Percentiles rank a stretch among this genome's conserved stretches.
Evolutionary conservation across 371 early-diverging fungal genomes (phyloP).

Genomic region (Mucor velutinosus): DNA sequence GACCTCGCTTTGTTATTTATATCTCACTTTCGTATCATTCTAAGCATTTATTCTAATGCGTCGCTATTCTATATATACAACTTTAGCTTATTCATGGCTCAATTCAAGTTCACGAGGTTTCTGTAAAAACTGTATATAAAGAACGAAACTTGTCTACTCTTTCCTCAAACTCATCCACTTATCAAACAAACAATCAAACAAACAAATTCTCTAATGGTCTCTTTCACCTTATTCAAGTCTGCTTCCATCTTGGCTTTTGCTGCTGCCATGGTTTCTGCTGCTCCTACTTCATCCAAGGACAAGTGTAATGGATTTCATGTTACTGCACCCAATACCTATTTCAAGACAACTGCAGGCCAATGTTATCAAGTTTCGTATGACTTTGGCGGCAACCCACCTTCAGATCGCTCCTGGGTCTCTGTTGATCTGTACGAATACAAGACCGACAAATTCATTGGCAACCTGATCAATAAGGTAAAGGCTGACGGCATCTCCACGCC

Average conservation of each 20-base stretch:
- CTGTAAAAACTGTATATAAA: neutral
- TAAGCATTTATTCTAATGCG: neutral
- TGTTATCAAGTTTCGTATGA: conserved; percentile 39
- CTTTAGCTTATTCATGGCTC: neutral
- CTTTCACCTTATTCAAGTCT: conserved; percentile 4
- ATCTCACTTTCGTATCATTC: neutral
- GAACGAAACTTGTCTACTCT: neutral
- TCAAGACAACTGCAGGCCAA: conserved; percentile 34
- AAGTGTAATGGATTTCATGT: conserved; percentile 34
- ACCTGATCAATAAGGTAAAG: conserved; percentile 12
- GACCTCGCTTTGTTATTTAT: neutral
- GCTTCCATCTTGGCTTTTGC: neutral
- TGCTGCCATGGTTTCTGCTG: conserved; percentile 16
- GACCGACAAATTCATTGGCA: conserved; percentile 21
- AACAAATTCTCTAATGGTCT: conserved; percentile 1
- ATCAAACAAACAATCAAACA: neutral
- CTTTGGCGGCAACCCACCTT: conserved; percentile 12
- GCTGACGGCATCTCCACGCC: conserved; percentile 15
- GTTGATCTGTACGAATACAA: conserved; percentile 26
- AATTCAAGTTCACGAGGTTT: neutral
- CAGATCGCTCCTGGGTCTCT: conserved; percentile 8
- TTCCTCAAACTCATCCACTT: neutral
- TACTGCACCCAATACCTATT: conserved; percentile 34
- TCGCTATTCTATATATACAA: neutral
- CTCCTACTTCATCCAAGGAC: conserved; percentile 9